Conservation (phyloP, 2,329 filamentous ascomycete genomes). For the Trichoderma harzianum region DNA sequence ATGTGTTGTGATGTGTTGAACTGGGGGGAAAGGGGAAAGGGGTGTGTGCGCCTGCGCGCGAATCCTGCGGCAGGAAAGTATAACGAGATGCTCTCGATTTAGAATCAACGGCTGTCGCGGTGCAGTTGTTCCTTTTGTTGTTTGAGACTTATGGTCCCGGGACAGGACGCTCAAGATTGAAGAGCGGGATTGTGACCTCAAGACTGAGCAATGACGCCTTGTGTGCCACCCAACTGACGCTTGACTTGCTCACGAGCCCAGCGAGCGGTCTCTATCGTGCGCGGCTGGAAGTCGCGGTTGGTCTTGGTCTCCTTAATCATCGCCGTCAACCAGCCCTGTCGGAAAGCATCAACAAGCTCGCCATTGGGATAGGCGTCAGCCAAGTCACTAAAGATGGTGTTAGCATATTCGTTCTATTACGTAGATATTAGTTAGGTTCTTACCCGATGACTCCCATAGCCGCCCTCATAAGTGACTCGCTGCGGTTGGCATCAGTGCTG, state of each 20-base stretch:
- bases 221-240: slow-evolving; percentile 66
- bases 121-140: neutral
- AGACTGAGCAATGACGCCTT: slow-evolving; percentile 50
- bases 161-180: neutral
- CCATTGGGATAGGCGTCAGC: slow-evolving; percentile 91
- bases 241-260: slow-evolving; percentile 98
- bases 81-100: neutral
- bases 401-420: neutral
- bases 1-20: slow-evolving; percentile 29
- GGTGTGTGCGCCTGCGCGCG: neutral
- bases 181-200: slow-evolving; percentile 26
- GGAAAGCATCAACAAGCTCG: slow-evolving; percentile 79
- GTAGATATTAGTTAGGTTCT: slow-evolving; percentile 29
- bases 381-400: slow-evolving; percentile 63
- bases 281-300: slow-evolving; percentile 79
- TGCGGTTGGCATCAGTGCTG: slow-evolving; percentile 78
- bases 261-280: slow-evolving; percentile 90
- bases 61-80: neutral
- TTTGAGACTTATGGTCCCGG: neutral
- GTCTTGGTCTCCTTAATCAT: slow-evolving; percentile 90
- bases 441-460: slow-evolving; percentile 97
- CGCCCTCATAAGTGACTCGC: slow-evolving; percentile 87
- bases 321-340: slow-evolving; percentile 81
- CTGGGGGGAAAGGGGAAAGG: slow-evolving; percentile 12
- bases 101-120: neutral